Conservation (phyloP, 441 rosid genomes). For the Populus trichocarpa region DNA sequence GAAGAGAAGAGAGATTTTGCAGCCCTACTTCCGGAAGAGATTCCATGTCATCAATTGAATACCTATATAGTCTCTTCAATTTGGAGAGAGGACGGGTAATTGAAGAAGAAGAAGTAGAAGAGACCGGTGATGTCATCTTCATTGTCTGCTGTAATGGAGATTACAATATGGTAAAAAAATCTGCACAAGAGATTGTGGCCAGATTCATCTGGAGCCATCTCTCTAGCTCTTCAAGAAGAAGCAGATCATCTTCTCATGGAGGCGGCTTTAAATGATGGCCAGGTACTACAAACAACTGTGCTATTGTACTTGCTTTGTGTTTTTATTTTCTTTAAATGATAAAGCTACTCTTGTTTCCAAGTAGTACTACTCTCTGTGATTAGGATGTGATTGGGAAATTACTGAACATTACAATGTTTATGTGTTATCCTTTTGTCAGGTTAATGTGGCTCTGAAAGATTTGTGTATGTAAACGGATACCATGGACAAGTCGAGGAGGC, state of each 20-base stretch:
- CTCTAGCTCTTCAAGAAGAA: slow-evolving; percentile 50
- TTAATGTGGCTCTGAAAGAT: slow-evolving; percentile 44
- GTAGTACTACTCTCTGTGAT: background rate
- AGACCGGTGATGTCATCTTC: background rate
- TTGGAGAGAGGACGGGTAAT: background rate
- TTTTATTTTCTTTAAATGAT: background rate
- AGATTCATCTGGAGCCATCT: slow-evolving; percentile 63
- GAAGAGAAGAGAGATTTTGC: too few relatives aligned
- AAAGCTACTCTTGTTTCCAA: background rate
- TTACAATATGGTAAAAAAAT: slow-evolving; percentile 52
- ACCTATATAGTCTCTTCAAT: background rate
- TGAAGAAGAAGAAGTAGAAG: background rate
- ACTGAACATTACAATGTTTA: background rate
- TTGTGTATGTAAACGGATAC: slow-evolving; percentile 58
- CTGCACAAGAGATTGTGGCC: slow-evolving; percentile 59
- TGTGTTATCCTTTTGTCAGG: slow-evolving; percentile 28
- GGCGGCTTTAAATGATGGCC: slow-evolving; percentile 67
- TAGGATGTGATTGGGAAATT: background rate
- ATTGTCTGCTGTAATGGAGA: slow-evolving; percentile 23
- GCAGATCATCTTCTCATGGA: slow-evolving; percentile 81
- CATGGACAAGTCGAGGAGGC: slow-evolving; percentile 80
- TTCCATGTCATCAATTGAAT: too few relatives aligned
- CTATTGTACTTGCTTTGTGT: background rate
- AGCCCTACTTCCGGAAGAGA: too few relatives aligned
- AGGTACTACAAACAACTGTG: slow-evolving; percentile 32